Evolutionary conservation across 495 filamentous ascomycete species (phyloP), one percentile per base, ranked within the genome.

Genomic region (Niebla homalea): DNA sequence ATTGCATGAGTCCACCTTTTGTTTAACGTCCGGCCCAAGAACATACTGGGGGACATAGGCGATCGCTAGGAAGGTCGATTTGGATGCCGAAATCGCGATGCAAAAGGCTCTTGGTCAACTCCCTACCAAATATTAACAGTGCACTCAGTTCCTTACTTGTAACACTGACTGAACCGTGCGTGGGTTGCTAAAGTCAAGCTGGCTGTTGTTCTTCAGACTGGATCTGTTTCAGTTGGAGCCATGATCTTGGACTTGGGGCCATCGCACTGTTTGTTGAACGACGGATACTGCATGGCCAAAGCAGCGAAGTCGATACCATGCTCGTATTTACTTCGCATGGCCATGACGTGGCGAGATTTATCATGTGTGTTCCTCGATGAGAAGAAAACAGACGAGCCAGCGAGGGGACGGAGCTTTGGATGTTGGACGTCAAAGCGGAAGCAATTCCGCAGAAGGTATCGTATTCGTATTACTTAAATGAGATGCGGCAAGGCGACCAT

Each of bases 1-100:
- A 20, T 14, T 23, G 8, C 1, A 3, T 45, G 7, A 40, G 41
- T 53, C 12, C 20, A 23, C 21, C 18, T n/a, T 39, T 23, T 32
- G 29, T 14, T 2, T 12, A 19, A 22, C 46, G 32, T 22, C 18
- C 40, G 0, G 0, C 16, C 48, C 14, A 35, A 32, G 18, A 15
- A 57, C 76, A 51, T 64, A 93, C 84, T 20, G 92, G 87, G n/a
- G 92, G 92, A 58, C 92, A 98, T 5, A 98, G 71, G 44, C 92
- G 74, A 64, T 93, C 80, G 19, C 73, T 66, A 0, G 86, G 88
- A 0, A 94, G 71, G 14, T 82, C 70, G 7, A 96, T 69, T 5
- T 70, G 54, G 2, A 97, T 60, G 5, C 73, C 71, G 62, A 96
- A 96, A 60, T 96, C 83, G 26, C 72, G 66, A 54, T 79, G 72